Percentiles rank a stretch among this genome's conserved stretches.
Conservation (phyloP, 2,329 filamentous ascomycete species). For the Alternaria gaisen region DNA sequence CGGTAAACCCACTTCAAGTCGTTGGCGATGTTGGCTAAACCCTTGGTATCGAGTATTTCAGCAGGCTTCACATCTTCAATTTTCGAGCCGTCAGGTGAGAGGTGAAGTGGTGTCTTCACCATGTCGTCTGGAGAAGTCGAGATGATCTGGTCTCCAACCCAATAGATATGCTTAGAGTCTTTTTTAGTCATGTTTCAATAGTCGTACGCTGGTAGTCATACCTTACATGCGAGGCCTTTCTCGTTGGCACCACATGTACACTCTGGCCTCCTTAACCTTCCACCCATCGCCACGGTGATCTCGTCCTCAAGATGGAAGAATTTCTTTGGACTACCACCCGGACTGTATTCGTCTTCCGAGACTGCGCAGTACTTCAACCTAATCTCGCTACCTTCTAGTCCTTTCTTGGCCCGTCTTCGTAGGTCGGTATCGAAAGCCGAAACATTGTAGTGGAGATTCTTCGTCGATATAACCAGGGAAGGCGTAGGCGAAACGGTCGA, state of each 20-base stretch:
- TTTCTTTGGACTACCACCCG: constrained; percentile 25
- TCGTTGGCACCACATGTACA: constrained; percentile 50
- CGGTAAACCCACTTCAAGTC: constrained; percentile 44
- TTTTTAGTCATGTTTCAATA: constrained; percentile 5
- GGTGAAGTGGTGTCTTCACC: constrained; percentile 37
- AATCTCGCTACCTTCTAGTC: constrained; percentile 47
- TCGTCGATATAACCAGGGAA: constrained; percentile 45
- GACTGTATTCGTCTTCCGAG: constrained; percentile 33
- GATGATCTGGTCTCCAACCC: constrained; percentile 48
- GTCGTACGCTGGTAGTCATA: constrained; percentile 17
- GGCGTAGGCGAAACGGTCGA: constrained; percentile 38
- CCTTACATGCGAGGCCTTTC: constrained; percentile 46
- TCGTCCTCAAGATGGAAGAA: constrained; percentile 51
- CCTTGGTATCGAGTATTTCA: constrained; percentile 38
- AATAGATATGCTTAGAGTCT: constrained; percentile 48
- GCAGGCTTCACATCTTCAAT: constrained; percentile 42
- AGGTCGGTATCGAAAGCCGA: constrained; percentile 42
- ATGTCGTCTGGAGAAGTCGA: constrained; percentile 32
- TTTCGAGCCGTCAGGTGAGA: constrained; percentile 46
- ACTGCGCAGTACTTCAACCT: constrained; percentile 48
- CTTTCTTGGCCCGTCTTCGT: constrained; percentile 42
- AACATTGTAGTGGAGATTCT: constrained; percentile 48
- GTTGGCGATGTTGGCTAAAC: constrained; percentile 38
- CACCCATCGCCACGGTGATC: constrained; percentile 47
- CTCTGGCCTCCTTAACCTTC: constrained; percentile 33